Conservation (phyloP, 1,139 yeast genomes). For the Blastobotrys illinoisensis region DNA sequence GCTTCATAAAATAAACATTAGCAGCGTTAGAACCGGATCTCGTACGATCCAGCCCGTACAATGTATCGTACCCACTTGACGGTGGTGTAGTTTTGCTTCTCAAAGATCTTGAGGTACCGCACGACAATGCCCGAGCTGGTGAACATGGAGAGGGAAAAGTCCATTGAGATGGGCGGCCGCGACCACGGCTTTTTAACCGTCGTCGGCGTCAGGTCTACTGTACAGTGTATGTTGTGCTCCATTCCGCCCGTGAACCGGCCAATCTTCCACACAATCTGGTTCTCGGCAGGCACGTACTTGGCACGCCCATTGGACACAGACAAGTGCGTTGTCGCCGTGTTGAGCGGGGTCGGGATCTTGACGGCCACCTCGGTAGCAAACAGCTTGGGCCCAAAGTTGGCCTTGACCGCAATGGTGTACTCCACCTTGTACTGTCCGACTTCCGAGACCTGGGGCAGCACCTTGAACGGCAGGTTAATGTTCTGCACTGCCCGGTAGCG, state of each 20-base stretch:
- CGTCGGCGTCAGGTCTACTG: constrained; percentile 40
- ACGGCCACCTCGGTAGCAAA: constrained; percentile 62
- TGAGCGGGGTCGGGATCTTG: constrained; percentile 66
- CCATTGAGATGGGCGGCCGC: constrained; percentile 71
- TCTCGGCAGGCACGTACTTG: constrained; percentile 62
- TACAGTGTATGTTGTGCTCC: constrained; percentile 52
- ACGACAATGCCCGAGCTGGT: constrained; percentile 76
- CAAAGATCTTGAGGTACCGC: constrained; percentile 64
- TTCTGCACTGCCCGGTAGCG: constrained; percentile 57
- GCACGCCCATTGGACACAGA: constrained; percentile 57
- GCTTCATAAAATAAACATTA: background rate
- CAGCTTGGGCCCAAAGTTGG: constrained; percentile 56
- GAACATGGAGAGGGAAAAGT: constrained; percentile 68
- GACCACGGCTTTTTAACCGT: constrained; percentile 46
- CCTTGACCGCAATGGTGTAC: constrained; percentile 55
- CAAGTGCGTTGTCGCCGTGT: constrained; percentile 43
- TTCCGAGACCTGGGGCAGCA: constrained; percentile 56
- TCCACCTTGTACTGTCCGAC: constrained; percentile 46
- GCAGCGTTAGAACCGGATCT: constrained; percentile 50
- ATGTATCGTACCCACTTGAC: constrained; percentile 85
- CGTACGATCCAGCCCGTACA: constrained; percentile 74
- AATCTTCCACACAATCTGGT: constrained; percentile 63
- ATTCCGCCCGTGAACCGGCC: constrained; percentile 62
- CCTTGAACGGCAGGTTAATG: constrained; percentile 64
- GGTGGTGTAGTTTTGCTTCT: constrained; percentile 59